Evolutionary conservation across 805 yeast species (phyloP), one percentile per base, ranked within the genome.

Genomic region (Monosporozyma siamensis): DNA sequence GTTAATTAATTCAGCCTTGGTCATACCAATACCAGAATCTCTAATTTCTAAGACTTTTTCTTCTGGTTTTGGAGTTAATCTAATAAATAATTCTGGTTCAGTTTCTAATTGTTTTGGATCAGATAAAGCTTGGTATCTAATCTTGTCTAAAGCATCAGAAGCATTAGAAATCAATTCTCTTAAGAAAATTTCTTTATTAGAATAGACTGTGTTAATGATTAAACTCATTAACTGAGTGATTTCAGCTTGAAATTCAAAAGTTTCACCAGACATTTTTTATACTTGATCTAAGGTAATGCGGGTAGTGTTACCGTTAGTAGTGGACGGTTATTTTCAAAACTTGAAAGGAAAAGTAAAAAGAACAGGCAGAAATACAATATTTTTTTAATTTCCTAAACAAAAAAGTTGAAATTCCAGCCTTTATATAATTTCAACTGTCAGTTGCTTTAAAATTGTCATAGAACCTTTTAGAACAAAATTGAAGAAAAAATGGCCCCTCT

Each of bases 1-100:
- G 82, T 94, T 92, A 64, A 92, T 90, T 66, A 92, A 77, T 66
- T 92, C 99, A 56, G 96, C 94, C 77, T 92, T 92, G 73, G 99
- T 92, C 96, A 92, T 88, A 89, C 99, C 99, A 61, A 92, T 87
- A 89, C 99, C 99, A 47, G 97, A 80, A 70, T 92, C 99, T 75
- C 97, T 88, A 68, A 92, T 84, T 73, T 92, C 97, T 64, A 92
- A 76, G 48, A 90, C 82, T 68, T 88, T 87, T 64, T 81, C 78
- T 57, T 92, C 98, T 69, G 95, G 95, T 67, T 72, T 79, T 68
- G 99, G 99, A 53, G 95, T 92, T 63, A 92, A 79, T 78, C 99
- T 87, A 65, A 92, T 89, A 77, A 85, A 92, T 59, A 92, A 77
- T 62, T 92, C 95, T 45, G 96, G 95, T 72, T 92, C 97, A 50